A percentile compares a stretch with the other conserved stretches of the same genome.
Evolutionary conservation across 1,284 basidiomycete species (phyloP).

Genomic region (Singerocomus inundabilis): DNA sequence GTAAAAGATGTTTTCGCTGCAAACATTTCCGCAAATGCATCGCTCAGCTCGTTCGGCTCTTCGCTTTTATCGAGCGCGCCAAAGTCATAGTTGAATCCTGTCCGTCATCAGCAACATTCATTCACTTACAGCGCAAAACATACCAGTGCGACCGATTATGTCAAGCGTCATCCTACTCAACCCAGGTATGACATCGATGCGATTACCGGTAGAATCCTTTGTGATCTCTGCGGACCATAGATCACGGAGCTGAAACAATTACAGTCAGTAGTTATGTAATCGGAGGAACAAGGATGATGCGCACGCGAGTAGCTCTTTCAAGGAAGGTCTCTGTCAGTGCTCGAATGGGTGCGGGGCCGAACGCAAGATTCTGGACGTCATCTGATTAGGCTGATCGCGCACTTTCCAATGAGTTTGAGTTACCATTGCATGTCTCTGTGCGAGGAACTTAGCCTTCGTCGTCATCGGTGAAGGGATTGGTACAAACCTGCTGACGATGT

Average conservation of each 20-base stretch:
- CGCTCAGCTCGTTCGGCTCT: conserved; percentile 46
- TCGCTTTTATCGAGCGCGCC: conserved; percentile 41
- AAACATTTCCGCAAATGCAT: conserved; percentile 48
- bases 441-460: not conserved
- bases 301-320: conserved; percentile 49
- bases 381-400: not conserved
- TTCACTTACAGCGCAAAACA: not conserved
- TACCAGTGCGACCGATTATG: conserved; percentile 66
- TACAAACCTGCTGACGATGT: conserved; percentile 28
- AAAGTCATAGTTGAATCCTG: conserved; percentile 70
- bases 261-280: not conserved
- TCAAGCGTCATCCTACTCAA: conserved; percentile 62
- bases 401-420: not conserved
- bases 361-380: conserved; percentile 51
- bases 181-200: conserved; percentile 53
- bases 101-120: not conserved
- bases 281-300: not conserved
- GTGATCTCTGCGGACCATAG: conserved; percentile 39
- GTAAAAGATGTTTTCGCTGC: conserved; percentile 21
- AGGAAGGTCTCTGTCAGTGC: conserved; percentile 54
- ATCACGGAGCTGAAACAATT: conserved; percentile 42
- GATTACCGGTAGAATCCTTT: conserved; percentile 15
- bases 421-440: conserved; percentile 25
- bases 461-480: not conserved
- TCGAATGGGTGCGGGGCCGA: conserved; percentile 51